Evolutionary conservation across 2,329 filamentous ascomycete species (phyloP), one percentile per base, ranked within the genome.

Genomic region (Chaetomium olivaceum): DNA sequence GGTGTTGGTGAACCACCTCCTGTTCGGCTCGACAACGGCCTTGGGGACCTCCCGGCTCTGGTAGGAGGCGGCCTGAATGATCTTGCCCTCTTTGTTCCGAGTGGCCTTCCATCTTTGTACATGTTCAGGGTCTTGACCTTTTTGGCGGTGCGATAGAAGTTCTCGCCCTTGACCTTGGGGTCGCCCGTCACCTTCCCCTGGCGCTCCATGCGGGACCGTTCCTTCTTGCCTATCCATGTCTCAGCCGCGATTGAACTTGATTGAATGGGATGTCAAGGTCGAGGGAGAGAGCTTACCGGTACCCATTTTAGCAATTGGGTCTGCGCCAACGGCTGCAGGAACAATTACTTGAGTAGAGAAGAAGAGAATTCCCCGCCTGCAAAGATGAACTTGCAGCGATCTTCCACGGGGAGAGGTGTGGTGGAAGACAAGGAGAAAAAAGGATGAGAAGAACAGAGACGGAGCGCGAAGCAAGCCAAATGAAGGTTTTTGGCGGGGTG

Each of bases 1-100:
- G 39, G 94, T 97, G 78, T 97, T 97, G 74, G 90, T 92, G 80
- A 99, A 99, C 95, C 95, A 99, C 80, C 96, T 96, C 74, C 95
- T 86, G 80, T 98, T 96, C 58, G 95, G 95, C 82, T 98, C 94
- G 75, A 98, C 91, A 71, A 93, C 87, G 71, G 94, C 95, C 66
- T 85, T 87, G 56, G 94, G 93, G 25, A 89, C 80, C 43, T 97
- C 93, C 74, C 88, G 85, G 67, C 90, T 93, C 80, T 98, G 76
- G 69, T 62, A 76, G 3, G 67, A 70, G 27, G 73, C 76, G 43
- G 74, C 74, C 79, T 95, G 89, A 63, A 89, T 91, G 76, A 99
- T 90, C 73, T 94, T 88, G 74, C 95, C 95, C 14, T 85, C 81
- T 58, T 91, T 89, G 76, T 98, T 96, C 70, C 92, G 87, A 78